Evolutionary conservation across 805 yeast species (phyloP).

Genomic region (Monosporozyma solicola): DNA sequence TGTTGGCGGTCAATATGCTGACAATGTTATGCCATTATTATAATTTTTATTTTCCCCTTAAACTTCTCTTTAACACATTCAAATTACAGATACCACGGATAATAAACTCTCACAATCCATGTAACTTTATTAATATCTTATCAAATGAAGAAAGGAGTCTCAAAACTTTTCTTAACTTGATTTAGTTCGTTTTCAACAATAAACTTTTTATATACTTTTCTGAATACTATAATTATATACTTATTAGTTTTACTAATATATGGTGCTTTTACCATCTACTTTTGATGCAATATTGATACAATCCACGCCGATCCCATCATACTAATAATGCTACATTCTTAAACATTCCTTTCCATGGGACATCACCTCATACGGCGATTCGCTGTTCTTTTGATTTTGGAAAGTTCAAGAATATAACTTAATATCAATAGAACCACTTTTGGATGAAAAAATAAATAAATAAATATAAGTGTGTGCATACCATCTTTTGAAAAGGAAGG

Average conservation of each 20-base stretch:
- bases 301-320: too few species aligned
- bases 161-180: not conserved
- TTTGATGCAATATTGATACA: too few species aligned
- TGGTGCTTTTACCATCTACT: not conserved
- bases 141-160: not conserved
- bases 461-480: not conserved
- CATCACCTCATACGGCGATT: not conserved
- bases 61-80: not conserved
- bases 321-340: too few species aligned
- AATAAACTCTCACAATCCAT: not conserved
- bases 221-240: not conserved
- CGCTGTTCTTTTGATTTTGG: not conserved
- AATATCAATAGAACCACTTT: not conserved
- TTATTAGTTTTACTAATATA: not conserved
- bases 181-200: not conserved
- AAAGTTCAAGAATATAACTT: not conserved
- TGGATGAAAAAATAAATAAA: too few species aligned
- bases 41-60: not conserved
- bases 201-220: not conserved
- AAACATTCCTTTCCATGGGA: too few species aligned
- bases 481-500: not conserved
- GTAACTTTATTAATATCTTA: not conserved
- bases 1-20: slow-evolving; percentile 17
- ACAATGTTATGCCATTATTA: slow-evolving; percentile 8
- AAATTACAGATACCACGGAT: not conserved